Conservation (phyloP, 306 rosid species). For the Rubus parviflorus region DNA sequence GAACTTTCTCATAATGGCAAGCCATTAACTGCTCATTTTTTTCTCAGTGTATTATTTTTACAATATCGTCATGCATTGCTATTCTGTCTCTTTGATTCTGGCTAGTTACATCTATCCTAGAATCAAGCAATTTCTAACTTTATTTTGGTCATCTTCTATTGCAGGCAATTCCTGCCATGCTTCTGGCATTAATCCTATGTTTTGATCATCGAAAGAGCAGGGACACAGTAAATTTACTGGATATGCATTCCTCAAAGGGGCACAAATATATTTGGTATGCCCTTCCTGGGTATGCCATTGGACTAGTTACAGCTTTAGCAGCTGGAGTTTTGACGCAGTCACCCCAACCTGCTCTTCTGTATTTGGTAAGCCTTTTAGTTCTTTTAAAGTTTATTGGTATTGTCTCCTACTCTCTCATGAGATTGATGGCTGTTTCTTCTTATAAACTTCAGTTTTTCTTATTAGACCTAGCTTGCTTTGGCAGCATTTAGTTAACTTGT, state of each 20-base stretch:
- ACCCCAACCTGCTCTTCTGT: constrained; percentile 96
- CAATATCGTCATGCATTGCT: background rate
- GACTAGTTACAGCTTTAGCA: constrained; percentile 82
- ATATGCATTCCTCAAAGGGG: constrained; percentile 80
- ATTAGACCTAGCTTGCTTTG: background rate
- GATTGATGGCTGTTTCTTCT: background rate
- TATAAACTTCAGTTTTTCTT: background rate
- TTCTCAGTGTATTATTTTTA: background rate
- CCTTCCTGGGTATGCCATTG: constrained; percentile 92
- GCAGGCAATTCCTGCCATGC: constrained; percentile 98
- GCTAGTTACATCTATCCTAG: background rate
- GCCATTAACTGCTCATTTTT: background rate
- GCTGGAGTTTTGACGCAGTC: constrained; percentile 90
- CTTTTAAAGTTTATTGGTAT: background rate
- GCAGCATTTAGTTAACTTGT: background rate
- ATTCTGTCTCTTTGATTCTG: background rate
- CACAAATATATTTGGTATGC: constrained; percentile 99
- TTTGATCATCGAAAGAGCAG: constrained; percentile 85
- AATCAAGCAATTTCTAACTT: constrained; percentile 1
- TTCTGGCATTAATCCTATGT: constrained; percentile 88
- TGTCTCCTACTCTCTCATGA: background rate
- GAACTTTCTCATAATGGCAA: background rate
- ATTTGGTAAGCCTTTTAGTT: constrained; percentile 63
- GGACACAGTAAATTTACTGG: constrained; percentile 63
- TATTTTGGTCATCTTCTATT: constrained; percentile 13